Evolutionary conservation across 2,329 filamentous ascomycete genomes (phyloP), one percentile per base, ranked within the genome.

Genomic region (Colletotrichum sp.): DNA sequence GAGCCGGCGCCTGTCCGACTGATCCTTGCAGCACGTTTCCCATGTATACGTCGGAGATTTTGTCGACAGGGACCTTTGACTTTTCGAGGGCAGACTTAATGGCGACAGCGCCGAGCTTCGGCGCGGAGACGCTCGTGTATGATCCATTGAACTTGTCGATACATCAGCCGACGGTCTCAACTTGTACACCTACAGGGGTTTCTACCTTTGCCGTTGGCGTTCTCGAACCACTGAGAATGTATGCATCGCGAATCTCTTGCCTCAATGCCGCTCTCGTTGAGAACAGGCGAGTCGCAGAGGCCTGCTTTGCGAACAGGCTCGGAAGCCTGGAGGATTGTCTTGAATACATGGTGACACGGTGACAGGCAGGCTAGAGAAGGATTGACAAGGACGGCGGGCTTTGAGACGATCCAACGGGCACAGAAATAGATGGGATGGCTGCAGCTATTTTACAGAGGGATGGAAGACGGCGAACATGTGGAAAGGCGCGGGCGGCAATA

Each of bases 21-120:
- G 91, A 91, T 60, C 90, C 96, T 84, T 96, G 94, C 55, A 99
- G 90, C 12, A 99, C 97, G 82, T 98, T 98, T 83, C 97, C 97
- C 95, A 99, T 98, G 88, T 99, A 99, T 18, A 99, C 95, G 86
- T 98, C 95, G 78, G 94, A 94, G 82, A 99, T 95, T 83, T 94
- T 94, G 39, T 94, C 92, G 69, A 92, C 85, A 3, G 97, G 96
- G 8, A 99, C 91, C 78, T 92, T 93, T 69, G 96, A 98, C 86
- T 97, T 98, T 80, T 94, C 91, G 70, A 99, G 86, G 32, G 97
- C 97, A 63, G 95, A 94, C 85, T 96, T 97, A 88, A 99, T 99
- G 75, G 96, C 97, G 18, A 93, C 93, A 34, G 96, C 95, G 79
- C 95, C 97, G 63, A 99, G 94, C 82, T 95, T 91, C n/a, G 97